Conservation (phyloP, 768 basidiomycete species). For the Russula emetica region DNA sequence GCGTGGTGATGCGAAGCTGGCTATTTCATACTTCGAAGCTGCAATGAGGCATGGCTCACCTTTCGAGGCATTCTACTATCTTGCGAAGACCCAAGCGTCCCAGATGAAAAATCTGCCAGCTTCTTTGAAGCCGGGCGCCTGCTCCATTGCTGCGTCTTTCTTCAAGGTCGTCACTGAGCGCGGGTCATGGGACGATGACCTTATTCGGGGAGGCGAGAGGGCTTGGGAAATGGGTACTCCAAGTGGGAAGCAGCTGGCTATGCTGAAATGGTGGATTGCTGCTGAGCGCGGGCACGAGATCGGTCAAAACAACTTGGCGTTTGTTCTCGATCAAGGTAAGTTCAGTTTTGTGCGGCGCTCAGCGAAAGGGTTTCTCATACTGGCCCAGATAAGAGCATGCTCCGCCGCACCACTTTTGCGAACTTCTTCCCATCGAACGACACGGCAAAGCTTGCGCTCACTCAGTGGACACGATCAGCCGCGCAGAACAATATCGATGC, state of each 20-base stretch:
- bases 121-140: conserved; percentile 63
- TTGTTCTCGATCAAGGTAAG: conserved; percentile 84
- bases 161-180: conserved; percentile 90
- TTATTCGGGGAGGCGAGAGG: conserved; percentile 74
- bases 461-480: conserved; percentile 93
- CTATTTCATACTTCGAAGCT: conserved; percentile 73
- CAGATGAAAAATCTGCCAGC: conserved; percentile 48
- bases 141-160: conserved; percentile 87
- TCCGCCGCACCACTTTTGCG: conserved; percentile 64
- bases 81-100: conserved; percentile 73
- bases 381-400: conserved; percentile 58
- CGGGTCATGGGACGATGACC: conserved; percentile 81
- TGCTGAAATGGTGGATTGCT: conserved; percentile 93
- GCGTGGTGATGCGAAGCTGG: conserved; percentile 60
- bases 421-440: conserved; percentile 73
- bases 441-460: conserved; percentile 77
- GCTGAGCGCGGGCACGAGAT: conserved; percentile 89
- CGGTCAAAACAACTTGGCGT: conserved; percentile 94
- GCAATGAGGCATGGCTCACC: conserved; percentile 86
- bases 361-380: neutral
- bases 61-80: conserved; percentile 92
- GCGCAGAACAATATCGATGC: conserved; percentile 94
- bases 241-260: conserved; percentile 72
- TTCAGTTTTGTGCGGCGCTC: conserved; percentile 8
- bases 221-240: conserved; percentile 68